Percentiles rank a stretch among this genome's conserved stretches.
phyloP scores from a whole-genome alignment of 495 filamentous ascomycete genomes.

The Glarea lozoyensis region DNA sequence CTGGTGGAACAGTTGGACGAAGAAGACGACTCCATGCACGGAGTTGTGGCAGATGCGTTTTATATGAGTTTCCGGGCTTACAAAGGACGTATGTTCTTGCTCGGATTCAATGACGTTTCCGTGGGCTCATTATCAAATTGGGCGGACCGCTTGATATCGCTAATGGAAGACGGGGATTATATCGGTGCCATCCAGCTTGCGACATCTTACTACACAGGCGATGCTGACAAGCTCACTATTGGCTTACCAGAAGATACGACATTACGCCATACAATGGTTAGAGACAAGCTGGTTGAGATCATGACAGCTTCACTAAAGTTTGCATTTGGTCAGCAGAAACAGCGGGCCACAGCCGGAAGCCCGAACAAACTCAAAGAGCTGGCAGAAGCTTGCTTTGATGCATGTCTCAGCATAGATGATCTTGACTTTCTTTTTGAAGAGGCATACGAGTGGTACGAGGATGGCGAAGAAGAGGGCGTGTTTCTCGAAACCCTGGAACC shows the following conservation, averaged over 20 bases:
- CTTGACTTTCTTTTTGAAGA: constrained; percentile 84
- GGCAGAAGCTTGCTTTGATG: constrained; percentile 73
- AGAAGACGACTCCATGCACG: constrained; percentile 82
- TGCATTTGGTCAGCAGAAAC: constrained; percentile 57
- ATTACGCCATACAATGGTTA: constrained; percentile 71
- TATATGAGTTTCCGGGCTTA: constrained; percentile 95
- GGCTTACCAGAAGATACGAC: constrained; percentile 81
- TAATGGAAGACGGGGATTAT: constrained; percentile 93
- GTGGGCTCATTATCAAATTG: constrained; percentile 91
- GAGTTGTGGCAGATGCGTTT: constrained; percentile 93
- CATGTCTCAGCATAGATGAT: constrained; percentile 66
- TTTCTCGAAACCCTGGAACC: constrained; percentile 84
- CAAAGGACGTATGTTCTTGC: constrained; percentile 84
- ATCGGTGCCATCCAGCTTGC: constrained; percentile 85
- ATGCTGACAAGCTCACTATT: constrained; percentile 83
- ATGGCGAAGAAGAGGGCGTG: constrained; percentile 57
- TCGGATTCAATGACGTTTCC: constrained; percentile 83
- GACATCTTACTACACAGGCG: constrained; percentile 83
- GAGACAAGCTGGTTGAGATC: constrained; percentile 86
- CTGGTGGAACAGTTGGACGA: constrained; percentile 86
- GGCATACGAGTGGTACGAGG: constrained; percentile 82
- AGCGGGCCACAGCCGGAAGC: constrained; percentile 42
- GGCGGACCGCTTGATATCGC: constrained; percentile 91
- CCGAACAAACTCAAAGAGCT: constrained; percentile 60
- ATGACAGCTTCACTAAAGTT: constrained; percentile 89